phyloP scores from a whole-genome alignment of 1,284 basidiomycete species.

The Flammula alnicola region DNA sequence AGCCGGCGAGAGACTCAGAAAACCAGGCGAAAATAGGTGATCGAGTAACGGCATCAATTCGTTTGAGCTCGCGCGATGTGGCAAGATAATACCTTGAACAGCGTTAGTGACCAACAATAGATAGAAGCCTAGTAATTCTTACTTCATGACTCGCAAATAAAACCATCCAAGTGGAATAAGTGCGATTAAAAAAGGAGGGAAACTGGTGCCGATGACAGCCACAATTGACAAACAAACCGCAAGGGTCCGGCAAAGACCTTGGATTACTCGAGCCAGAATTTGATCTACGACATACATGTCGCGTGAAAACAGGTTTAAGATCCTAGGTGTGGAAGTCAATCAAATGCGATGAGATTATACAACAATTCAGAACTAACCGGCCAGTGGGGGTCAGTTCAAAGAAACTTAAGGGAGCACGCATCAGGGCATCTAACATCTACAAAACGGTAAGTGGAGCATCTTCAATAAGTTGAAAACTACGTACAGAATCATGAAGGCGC shows the following conservation, averaged over 20 bases:
- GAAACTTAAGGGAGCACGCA: slow-evolving; percentile 85
- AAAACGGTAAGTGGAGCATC: slow-evolving; percentile 7
- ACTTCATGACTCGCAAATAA: slow-evolving; percentile 81
- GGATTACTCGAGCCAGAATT: slow-evolving; percentile 77
- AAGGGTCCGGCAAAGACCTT: slow-evolving; percentile 66
- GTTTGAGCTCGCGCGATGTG: slow-evolving; percentile 91
- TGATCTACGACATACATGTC: slow-evolving; percentile 94
- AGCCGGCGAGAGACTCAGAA: slow-evolving; percentile 84
- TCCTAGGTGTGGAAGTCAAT: slow-evolving; percentile 44
- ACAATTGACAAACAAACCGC: slow-evolving; percentile 74
- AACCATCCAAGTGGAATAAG: slow-evolving; percentile 78
- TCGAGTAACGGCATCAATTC: slow-evolving; percentile 88
- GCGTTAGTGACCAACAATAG: neutral
- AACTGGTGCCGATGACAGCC: slow-evolving; percentile 78
- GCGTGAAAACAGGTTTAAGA: slow-evolving; percentile 89
- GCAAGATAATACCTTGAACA: slow-evolving; percentile 81
- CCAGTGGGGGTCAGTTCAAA: slow-evolving; percentile 87
- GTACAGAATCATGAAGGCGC: slow-evolving; percentile 76
- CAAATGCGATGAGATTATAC: neutral
- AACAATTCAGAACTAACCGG: slow-evolving; percentile 47
- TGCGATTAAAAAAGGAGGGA: slow-evolving; percentile 83
- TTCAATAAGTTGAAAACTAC: slow-evolving; percentile 33
- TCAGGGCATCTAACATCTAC: slow-evolving; percentile 78
- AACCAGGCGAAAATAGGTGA: slow-evolving; percentile 93
- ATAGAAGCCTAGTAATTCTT: slow-evolving; percentile 28